phyloP scores from a whole-genome alignment of 108 stramenopile genomes.

The Fragilariopsis cylindrus region DNA sequence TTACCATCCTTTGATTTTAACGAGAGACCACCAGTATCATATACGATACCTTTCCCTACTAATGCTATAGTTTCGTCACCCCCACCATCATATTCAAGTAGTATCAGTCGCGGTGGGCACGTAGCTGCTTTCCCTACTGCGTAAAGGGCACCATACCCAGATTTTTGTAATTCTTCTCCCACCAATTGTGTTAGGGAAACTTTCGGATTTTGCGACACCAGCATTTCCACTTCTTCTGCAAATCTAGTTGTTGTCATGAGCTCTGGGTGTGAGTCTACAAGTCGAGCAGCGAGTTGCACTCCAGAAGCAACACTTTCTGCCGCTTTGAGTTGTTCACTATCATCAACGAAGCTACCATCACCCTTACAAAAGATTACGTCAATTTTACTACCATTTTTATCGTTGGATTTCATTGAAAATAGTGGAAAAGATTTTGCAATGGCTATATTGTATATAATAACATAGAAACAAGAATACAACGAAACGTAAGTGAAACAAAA shows the following conservation, averaged over 20 bases:
- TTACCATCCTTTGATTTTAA: slow-evolving; percentile 45
- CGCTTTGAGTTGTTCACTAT: slow-evolving; percentile 15
- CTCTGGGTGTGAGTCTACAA: slow-evolving; percentile 82
- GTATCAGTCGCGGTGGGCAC: slow-evolving; percentile 79
- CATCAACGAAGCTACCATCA: slow-evolving; percentile 19
- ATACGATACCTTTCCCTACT: slow-evolving; percentile 91
- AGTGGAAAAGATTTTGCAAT: slow-evolving; percentile 70
- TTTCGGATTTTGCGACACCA: slow-evolving; percentile 35
- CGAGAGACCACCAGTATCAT: slow-evolving; percentile 88
- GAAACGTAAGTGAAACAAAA: not conserved
- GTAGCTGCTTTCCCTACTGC: slow-evolving; percentile 86
- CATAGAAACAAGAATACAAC: not conserved
- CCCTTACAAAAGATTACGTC: slow-evolving; percentile 33
- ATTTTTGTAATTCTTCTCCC: slow-evolving; percentile 46
- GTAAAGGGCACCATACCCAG: slow-evolving; percentile 61
- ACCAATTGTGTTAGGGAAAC: slow-evolving; percentile 42
- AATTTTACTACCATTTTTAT: slow-evolving; percentile 17
- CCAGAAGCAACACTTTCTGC: slow-evolving; percentile 43
- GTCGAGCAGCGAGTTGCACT: slow-evolving; percentile 59
- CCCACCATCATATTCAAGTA: slow-evolving; percentile 56
- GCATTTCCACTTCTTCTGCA: slow-evolving; percentile 39
- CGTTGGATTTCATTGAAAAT: slow-evolving; percentile 51
- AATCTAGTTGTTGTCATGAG: slow-evolving; percentile 50
- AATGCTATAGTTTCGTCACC: slow-evolving; percentile 53
- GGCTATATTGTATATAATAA: slow-evolving; percentile 21